Base-by-base conservation (phyloP, 257 asterid genomes). In the Petrea volubilis region DNA sequence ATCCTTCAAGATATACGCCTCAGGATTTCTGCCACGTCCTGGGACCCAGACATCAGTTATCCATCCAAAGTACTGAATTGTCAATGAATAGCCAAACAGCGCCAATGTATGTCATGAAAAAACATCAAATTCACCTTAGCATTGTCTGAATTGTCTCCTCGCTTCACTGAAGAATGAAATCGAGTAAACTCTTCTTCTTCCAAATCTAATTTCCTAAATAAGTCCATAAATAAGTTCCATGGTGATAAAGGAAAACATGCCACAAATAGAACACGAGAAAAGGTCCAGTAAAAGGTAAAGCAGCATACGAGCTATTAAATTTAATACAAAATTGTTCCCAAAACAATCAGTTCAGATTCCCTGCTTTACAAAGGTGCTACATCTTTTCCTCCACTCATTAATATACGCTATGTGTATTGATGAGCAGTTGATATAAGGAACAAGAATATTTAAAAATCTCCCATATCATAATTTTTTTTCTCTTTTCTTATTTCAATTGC, bases 81-180 rank as follows among this genome's bases (percentile, higher is more conserved):
- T 78, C 46, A 80, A 56, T 51, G 44, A 70, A 41, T 14, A 34
- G 25, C 4, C 57, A 56, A 18, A 49, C 23, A 27, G 51, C 15
- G 11, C n/a, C n/a, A 17, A 8, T 10, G 1, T 6, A n/a, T 15
- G 14, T 7, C 23, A 52, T 33, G 52, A 12, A 50, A 6, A 50
- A 60, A 43, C 47, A 27, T 36, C 36, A 10, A 28, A 40, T 51
- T 69, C 41, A 81, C 95, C 91, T 82, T 87, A 17, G 86, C 34
- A 56, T 73, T 80, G 11, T 93, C 96, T 1, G 84, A 52, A 64
- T 89, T 71, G 77, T 91, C 96, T 36, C 97, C 97, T 38, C 96
- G 86, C 78, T 93, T 93, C 76, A 91, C 98, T 7, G 90, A 71
- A 69, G 89, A 79, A 78, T 93, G 97, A 64, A 83, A 89, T 73